phyloP scores from a whole-genome alignment of 805 yeast genomes.

The Candida quercuum region DNA sequence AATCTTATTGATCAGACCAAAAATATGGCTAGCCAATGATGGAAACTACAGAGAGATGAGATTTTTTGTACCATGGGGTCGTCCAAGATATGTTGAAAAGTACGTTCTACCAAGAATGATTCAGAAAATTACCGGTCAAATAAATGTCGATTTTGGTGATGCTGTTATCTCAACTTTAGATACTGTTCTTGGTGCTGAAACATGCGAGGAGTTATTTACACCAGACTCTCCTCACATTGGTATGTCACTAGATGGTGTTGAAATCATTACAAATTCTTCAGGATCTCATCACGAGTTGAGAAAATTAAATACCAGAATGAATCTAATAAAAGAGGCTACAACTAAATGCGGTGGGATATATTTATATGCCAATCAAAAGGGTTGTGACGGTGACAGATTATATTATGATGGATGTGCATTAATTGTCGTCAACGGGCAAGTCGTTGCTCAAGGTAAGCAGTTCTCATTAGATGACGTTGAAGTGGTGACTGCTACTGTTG shows the following conservation, averaged over 20 bases:
- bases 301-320: conserved; percentile 78
- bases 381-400: conserved; percentile 96
- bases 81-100: conserved; percentile 69
- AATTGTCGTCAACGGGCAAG: conserved; percentile 86
- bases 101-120: conserved; percentile 68
- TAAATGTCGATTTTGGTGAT: conserved; percentile 78
- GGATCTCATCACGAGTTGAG: conserved; percentile 98
- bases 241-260: conserved; percentile 95
- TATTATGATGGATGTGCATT: conserved; percentile 97
- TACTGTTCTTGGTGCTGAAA: conserved; percentile 93
- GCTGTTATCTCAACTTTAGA: conserved; percentile 80
- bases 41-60: conserved; percentile 99
- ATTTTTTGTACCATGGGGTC: conserved; percentile 91
- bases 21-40: conserved; percentile 89
- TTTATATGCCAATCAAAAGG: conserved; percentile 89
- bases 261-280: conserved; percentile 88
- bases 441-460: conserved; percentile 91
- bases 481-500: conserved; percentile 92
- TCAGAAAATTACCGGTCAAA: conserved; percentile 61
- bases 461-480: conserved; percentile 89
- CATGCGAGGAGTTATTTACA: conserved; percentile 96
- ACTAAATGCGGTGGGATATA: conserved; percentile 96
- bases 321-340: conserved; percentile 86
- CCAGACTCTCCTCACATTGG: conserved; percentile 93
- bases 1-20: conserved; percentile 85